phyloP scores from a whole-genome alignment of 306 rosid genomes.

The Purshia tridentata region DNA sequence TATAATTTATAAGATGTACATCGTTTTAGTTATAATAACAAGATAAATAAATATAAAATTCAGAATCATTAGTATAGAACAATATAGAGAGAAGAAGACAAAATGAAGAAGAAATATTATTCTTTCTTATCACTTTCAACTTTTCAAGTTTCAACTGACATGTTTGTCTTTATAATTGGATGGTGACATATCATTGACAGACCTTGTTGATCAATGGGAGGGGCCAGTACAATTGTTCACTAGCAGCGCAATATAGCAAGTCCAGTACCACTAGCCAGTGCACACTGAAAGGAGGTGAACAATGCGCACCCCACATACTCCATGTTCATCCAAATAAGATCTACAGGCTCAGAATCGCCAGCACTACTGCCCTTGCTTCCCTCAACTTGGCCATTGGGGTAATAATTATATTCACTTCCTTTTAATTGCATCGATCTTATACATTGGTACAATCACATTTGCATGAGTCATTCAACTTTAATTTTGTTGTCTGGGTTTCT shows the following conservation, averaged over 20 bases:
- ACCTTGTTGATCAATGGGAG: conserved; percentile 65
- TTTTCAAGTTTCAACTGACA: too few relatives aligned
- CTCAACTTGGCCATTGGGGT: conserved; percentile 85
- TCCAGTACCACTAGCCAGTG: conserved; percentile 29
- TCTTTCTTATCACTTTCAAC: not conserved
- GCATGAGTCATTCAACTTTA: not conserved
- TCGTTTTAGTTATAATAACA: too few relatives aligned
- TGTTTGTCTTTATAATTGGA: not conserved
- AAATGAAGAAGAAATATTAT: too few relatives aligned
- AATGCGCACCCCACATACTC: conserved; percentile 69
- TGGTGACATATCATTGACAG: conserved; percentile 23
- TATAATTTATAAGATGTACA: too few relatives aligned
- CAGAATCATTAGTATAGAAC: too few relatives aligned
- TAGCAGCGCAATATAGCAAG: conserved; percentile 43
- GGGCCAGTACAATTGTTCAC: conserved; percentile 73
- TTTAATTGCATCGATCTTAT: too few relatives aligned
- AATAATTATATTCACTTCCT: not conserved
- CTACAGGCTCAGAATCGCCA: conserved; percentile 67
- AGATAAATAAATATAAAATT: too few relatives aligned
- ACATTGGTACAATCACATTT: too few relatives aligned
- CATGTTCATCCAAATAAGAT: conserved; percentile 60
- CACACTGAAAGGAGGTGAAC: conserved; percentile 47
- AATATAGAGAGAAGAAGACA: too few relatives aligned
- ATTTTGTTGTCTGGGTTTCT: not conserved
- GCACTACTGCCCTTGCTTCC: conserved; percentile 71